Conservation (phyloP, 345 rosid species). For the Bretschneidera sinensis region DNA sequence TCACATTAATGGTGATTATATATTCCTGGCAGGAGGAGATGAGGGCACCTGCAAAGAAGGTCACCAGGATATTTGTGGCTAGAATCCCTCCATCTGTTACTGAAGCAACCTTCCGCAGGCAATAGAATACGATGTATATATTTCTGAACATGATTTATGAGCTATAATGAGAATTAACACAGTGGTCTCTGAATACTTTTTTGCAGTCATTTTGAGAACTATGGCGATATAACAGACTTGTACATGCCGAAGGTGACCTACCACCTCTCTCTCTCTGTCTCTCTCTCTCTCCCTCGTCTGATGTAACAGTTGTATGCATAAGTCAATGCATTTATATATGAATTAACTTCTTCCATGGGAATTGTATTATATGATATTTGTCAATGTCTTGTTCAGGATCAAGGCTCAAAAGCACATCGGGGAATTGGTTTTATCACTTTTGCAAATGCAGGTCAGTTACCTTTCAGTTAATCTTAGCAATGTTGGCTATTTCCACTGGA, state of each 20-base stretch:
- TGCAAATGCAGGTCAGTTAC: conserved; percentile 64
- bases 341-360: background rate
- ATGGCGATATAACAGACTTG: conserved; percentile 87
- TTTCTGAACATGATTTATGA: background rate
- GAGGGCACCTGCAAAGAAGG: conserved; percentile 84
- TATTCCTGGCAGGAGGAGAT: conserved; percentile 77
- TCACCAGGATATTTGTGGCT: conserved; percentile 89
- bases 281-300: background rate
- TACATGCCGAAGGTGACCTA: conserved; percentile 88
- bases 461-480: conserved; percentile 8
- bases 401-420: conserved; percentile 78
- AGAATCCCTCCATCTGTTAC: conserved; percentile 83
- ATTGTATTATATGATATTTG: background rate
- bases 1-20: conserved; percentile 8
- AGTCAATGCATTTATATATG: background rate
- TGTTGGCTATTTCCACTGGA: background rate
- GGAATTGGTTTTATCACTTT: conserved; percentile 97
- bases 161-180: conserved; percentile 13
- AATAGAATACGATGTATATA: conserved; percentile 6
- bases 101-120: conserved; percentile 85
- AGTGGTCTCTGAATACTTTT: conserved; percentile 12
- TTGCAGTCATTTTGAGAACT: conserved; percentile 89
- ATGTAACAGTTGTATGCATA: background rate
- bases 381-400: conserved; percentile 49
- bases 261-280: conserved; percentile 15